Base-by-base conservation (phyloP, 192 early-diverging fungal species). In the Obelidium mucronatum region DNA sequence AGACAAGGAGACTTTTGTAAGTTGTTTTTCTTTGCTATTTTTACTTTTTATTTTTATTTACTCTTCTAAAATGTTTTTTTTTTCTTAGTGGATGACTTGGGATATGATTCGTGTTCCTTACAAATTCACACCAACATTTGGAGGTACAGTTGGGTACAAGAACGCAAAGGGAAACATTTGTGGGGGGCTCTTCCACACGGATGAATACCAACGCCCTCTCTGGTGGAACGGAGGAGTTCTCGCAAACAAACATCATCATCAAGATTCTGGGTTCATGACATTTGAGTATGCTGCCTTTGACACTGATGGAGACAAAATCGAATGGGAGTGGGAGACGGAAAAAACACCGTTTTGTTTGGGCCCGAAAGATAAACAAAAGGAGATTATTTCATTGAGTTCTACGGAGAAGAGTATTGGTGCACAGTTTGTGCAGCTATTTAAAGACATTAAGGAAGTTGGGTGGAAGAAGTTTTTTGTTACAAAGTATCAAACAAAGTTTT, bases 51-150 rank as follows among this genome's bases (percentile, higher is more conserved):
- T 22, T 22, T 19, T 22, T 36, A 0, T 37, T 8, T 19, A 22
- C 61, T 40, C 17, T 0, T 15, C 31, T 36, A 22, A 64, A 22
- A 22, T 8, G 8, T 13, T 0, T 13, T 13, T 11, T 30, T 30
- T 30, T 33, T 28, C 31, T 44, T 39, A 53, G 44, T 61, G 91
- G 91, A 83, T 84, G 26, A 85, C 86, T 5, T 89, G 79, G 66
- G 91, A 91, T 72, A 89, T 92, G 85, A 69, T 80, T 13, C 82
- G 88, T 30, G 86, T 86, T n/a, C 90, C 86, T 0, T 91, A 87
- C 73, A 80, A 83, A 19, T 91, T 89, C 44, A 75, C 84, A 22
- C 83, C 82, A 52, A 82, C 79, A 4, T 86, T 88, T 73, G 90
- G 86, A 22, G 89, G 82, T 8, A 82, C 83, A 34, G 84, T 91